Evolutionary conservation across 2,329 filamentous ascomycete genomes (phyloP), one percentile per base, ranked within the genome.

Genomic region (Colletotrichum sidae): DNA sequence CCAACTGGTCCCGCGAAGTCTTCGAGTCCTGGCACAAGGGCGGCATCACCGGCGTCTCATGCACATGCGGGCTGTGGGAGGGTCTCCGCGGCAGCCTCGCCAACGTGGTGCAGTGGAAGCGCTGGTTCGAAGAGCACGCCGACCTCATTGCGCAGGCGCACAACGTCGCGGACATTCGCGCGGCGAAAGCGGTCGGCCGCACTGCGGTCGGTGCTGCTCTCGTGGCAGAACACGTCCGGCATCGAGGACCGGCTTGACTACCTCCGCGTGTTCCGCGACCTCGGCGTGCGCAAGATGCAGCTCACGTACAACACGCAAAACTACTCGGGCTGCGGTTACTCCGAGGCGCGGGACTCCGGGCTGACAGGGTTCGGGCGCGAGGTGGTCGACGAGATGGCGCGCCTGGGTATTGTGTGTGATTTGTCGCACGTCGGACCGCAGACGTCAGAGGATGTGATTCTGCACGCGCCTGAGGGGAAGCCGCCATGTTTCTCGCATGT

Each of bases 231-330:
- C 68, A 80, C 78, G 2, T 73, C 78, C 1, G 78, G 77, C 5
- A 80, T 80, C 58, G 77, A 80, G 65, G 74, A 81, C 63, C 72
- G 75, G 51, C 69, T 78, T 17, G 70, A 78, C 52, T 78, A 79
- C 65, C 67, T 80, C 11, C 69, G 78, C 9, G 74, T 80, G 5
- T 80, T 80, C 68, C 72, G 76, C 13, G 77, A 80, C 55, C 69
- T 80, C 13, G 78, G 77, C 37, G 77, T 80, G 8, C 72, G 75
- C 13, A 79, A 80, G 67, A 80, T 80, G 78, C 78, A 80, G 68
- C 71, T 80, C 50, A 80, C 78, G 1, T 80, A 79, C 72, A 80
- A 80, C 58, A 79, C 77, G 6, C 77, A 80, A 50, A 80, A 80
- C 67, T 80, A 80, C 71, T 76, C 75, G 8, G 77, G 78, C 8